These are phyloP conservation scores for Acacia pycnantha DNA, from an alignment of 331 rosid genomes.

Conservation along the genomic window DNA sequence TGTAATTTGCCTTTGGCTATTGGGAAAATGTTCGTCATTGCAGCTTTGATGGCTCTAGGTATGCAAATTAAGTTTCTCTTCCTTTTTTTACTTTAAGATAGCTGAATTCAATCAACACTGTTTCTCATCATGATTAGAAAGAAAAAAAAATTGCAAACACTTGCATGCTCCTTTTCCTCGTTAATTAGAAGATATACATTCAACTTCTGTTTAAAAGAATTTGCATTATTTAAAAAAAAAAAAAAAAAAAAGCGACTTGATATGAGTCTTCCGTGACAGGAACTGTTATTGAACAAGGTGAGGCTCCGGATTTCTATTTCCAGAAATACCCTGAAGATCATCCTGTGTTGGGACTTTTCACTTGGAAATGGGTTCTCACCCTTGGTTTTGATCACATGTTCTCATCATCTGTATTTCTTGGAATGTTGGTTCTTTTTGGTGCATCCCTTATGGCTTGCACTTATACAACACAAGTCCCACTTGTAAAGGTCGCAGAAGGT, in stretches of 20 bases:
- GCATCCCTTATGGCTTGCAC: slow-evolving; percentile 95
- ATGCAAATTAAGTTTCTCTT: slow-evolving; percentile 14
- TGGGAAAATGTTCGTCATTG: slow-evolving; percentile 86
- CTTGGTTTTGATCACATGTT: slow-evolving; percentile 96
- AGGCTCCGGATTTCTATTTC: slow-evolving; percentile 75
- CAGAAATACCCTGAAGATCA: slow-evolving; percentile 78
- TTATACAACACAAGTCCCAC: slow-evolving; percentile 92
- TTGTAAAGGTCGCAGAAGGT: slow-evolving; percentile 93
- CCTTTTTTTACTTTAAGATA: not conserved
- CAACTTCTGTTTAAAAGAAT: not conserved
- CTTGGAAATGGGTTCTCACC: slow-evolving; percentile 94
- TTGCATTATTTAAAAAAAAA: too few relatives aligned
- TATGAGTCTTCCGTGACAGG: slow-evolving; percentile 50
- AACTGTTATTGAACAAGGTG: slow-evolving; percentile 89
- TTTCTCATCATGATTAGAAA: not conserved
- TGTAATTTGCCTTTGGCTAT: slow-evolving; percentile 90
- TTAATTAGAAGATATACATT: not conserved
- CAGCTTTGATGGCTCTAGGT: slow-evolving; percentile 88
- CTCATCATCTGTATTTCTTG: slow-evolving; percentile 78
- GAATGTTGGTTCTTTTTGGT: slow-evolving; percentile 67
- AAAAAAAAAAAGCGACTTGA: not conserved
- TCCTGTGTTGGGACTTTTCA: slow-evolving; percentile 80
- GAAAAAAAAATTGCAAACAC: not conserved
- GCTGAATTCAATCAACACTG: not conserved
- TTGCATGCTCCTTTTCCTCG: not conserved